Base-by-base conservation (phyloP, 345 rosid genomes). In the Eucalyptus marginata region DNA sequence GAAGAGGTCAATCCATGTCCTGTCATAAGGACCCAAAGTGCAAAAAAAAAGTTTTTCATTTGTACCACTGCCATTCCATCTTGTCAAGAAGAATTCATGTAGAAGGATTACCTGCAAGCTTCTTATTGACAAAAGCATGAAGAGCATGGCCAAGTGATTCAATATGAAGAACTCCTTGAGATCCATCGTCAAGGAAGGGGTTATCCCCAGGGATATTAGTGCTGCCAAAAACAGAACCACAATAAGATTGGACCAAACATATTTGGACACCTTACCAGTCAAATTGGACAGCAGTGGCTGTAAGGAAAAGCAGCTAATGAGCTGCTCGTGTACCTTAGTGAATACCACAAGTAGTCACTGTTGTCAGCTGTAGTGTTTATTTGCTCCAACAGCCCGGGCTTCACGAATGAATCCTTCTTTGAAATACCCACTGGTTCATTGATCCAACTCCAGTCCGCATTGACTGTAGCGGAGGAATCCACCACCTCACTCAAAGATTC, bases 301-400 rank as follows among this genome's bases (percentile, higher is more conserved):
- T 40, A 86, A 24, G 18, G 27, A n/a, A 50, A 27, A 86, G 62
- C 58, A 84, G 58, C 36, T 16, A 84, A 47, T 27, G 31, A 80
- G 88, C 83, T 71, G 49, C 46, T 86, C 5, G 5, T 46, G 80
- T 93, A 97, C 99, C 98, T 95, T 89, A 93, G 89, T 11, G 99
- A 96, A 91, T 97, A 97, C 99, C 99, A 97, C 88, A 97, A 90
- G 94, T 95, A 97, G 88, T 97, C 99, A 51, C 96, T 97, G 91
- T 91, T 88, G 90, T 97, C 99, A 87, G 98, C 95, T 86, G 99
- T 96, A 36, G 98, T 96, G 91, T 95, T 94, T 89, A 97, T 95
- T 92, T 97, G 98, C 91, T 97, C 99, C 88, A 95, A 46, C 87
- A 97, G 91, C 91, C 99, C 99, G 86, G 86, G 89, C 93, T 93